phyloP scores from a whole-genome alignment of 768 basidiomycete genomes.

The Leccinum uliginosum region DNA sequence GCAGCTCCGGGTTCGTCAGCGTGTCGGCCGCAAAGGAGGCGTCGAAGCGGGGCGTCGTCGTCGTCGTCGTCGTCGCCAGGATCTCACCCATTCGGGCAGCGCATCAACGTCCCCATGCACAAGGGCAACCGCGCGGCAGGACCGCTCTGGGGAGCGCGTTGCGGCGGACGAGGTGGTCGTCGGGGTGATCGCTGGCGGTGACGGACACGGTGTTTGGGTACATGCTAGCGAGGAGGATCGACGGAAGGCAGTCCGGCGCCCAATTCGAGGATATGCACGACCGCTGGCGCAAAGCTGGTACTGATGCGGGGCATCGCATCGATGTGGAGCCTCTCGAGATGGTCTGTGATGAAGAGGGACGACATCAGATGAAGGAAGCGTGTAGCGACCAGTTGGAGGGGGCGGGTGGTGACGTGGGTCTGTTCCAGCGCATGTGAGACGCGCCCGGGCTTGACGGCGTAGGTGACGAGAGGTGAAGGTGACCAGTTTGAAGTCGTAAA shows the following conservation, averaged over 20 bases:
- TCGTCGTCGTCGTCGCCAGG: not conserved
- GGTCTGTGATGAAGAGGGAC: slow-evolving; percentile 63
- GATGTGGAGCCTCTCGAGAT: slow-evolving; percentile 47
- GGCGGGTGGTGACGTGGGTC: slow-evolving; percentile 49
- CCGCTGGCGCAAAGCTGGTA: slow-evolving; percentile 1
- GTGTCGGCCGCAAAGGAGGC: slow-evolving; percentile 72
- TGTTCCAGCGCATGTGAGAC: slow-evolving; percentile 10
- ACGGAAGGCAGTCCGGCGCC: slow-evolving; percentile 64
- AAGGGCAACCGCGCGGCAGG: slow-evolving; percentile 52
- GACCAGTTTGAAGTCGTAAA: slow-evolving; percentile 62
- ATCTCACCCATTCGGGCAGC: not conserved
- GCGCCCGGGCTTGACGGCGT: slow-evolving; percentile 28
- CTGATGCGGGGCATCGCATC: slow-evolving; percentile 20
- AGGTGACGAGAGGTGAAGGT: slow-evolving; percentile 52
- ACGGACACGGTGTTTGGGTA: slow-evolving; percentile 37
- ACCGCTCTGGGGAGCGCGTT: slow-evolving; percentile 44
- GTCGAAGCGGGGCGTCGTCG: slow-evolving; percentile 45
- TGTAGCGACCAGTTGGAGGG: slow-evolving; percentile 72
- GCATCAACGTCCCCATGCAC: slow-evolving; percentile 56
- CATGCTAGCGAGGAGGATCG: slow-evolving; percentile 58
- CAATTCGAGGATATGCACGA: slow-evolving; percentile 55
- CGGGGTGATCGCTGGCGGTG: slow-evolving; percentile 68
- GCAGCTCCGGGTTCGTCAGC: slow-evolving; percentile 67
- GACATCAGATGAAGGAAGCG: slow-evolving; percentile 72
- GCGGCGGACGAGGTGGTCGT: slow-evolving; percentile 46